A percentile compares a stretch with the other conserved stretches of the same genome.
Evolutionary conservation across 441 rosid genomes (phyloP).

Genomic region (Geranium incanum): DNA sequence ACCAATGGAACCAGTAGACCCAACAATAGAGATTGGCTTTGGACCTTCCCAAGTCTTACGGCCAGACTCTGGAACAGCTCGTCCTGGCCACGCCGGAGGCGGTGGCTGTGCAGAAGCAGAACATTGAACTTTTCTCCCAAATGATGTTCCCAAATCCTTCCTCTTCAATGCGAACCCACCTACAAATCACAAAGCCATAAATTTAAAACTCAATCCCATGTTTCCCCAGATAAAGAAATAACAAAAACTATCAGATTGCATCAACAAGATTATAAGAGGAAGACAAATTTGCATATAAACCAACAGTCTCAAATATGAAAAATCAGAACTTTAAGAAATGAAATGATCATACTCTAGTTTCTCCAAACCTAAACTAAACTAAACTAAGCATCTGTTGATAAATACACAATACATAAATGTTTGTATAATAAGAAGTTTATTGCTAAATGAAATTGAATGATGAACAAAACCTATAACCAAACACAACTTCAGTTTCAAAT

Average conservation of each 20-base stretch:
- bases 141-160: conserved; percentile 31
- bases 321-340: neutral
- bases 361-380: neutral
- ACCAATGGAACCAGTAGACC: conserved; percentile 94
- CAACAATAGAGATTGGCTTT: conserved; percentile 75
- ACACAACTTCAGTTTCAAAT: neutral
- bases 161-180: conserved; percentile 51
- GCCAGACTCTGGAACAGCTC: conserved; percentile 55
- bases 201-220: no score
- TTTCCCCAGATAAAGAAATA: no score
- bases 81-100: conserved; percentile 93
- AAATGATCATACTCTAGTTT: neutral
- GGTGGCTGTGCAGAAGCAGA: conserved; percentile 31
- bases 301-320: neutral
- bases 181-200: conserved; percentile 17
- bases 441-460: neutral
- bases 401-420: no score
- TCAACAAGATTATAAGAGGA: neutral
- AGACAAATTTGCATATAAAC: neutral
- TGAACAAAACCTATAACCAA: neutral
- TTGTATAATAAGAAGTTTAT: no score
- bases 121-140: conserved; percentile 51
- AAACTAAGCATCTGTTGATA: no score
- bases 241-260: neutral
- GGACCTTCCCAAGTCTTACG: conserved; percentile 75